Base-by-base conservation (phyloP, 805 yeast genomes). In the Cyberlindnera xylosilytica region DNA sequence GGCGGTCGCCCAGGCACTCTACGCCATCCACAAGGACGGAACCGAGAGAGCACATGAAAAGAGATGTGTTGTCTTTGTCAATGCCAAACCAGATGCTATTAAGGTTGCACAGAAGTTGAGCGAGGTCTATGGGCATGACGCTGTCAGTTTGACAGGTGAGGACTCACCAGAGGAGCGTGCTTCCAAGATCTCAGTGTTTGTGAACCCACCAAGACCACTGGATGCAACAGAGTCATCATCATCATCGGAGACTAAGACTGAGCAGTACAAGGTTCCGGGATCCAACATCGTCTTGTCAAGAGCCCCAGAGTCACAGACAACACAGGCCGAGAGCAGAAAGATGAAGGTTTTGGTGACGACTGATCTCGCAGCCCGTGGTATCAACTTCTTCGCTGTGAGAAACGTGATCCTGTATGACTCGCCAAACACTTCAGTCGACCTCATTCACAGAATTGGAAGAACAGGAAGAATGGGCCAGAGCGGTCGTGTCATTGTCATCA, bases 361-460 rank as follows among this genome's bases (percentile, higher is more conserved):
- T 0, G 99, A 91, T 63, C 69, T 93, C 34, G 70, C 87, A 44
- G 90, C 97, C 1, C 72, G 99, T 56, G 99, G 99, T 3, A 65
- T 93, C 42, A 91, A 91, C 57, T 89, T 93, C 64, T 74, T 76
- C 42, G 85, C 85, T 15, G 79, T 93, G 23, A 74, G 89, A 51
- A 89, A 89, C 53, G 87, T 91, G 11, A 72, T 91, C 20, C 65
- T 93, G 38, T 83, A 82, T 67, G 97, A 91, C 58, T 78, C 89
- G 34, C 99, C 99, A 6, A 74, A 76, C 40, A 81, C 84, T 4
- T 78, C 97, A 0, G 81, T 87, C 16, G 98, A 91, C 63, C 69
- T 91, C 46, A 79, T 91, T 17, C 98, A 91, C 61, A 71, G 99
- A 47, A 83, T 87, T 1, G 99, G 99, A 1, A 77, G 99, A 65